A percentile compares a stretch with the other conserved stretches of the same genome.
These are phyloP conservation scores for Cetradonia linearis DNA, from an alignment of 495 filamentous ascomycete genomes.

Conservation along the genomic window DNA sequence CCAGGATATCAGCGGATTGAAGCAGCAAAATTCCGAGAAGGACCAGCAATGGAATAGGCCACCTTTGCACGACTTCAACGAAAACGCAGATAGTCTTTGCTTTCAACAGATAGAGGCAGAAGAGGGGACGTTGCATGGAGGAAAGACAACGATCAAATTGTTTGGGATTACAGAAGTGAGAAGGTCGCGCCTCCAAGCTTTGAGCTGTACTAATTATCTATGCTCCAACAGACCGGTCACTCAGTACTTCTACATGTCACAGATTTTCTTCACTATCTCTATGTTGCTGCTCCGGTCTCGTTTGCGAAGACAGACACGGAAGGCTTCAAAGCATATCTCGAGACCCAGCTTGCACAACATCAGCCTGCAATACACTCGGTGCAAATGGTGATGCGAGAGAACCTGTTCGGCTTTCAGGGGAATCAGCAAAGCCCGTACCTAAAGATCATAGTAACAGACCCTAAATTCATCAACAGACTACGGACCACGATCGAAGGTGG, in stretches of 20 bases:
- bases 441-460: conserved; percentile 84
- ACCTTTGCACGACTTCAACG: conserved; percentile 58
- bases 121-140: conserved; percentile 67
- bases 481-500: conserved; percentile 61
- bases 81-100: conserved; percentile 57
- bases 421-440: conserved; percentile 86
- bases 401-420: conserved; percentile 84
- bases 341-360: conserved; percentile 56
- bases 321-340: conserved; percentile 64
- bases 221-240: conserved; percentile 53
- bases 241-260: conserved; percentile 93
- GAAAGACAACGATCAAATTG: conserved; percentile 66
- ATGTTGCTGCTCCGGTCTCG: conserved; percentile 73
- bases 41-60: conserved; percentile 93
- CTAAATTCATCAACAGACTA: conserved; percentile 64
- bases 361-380: conserved; percentile 60
- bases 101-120: conserved; percentile 97
- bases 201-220: conserved; percentile 12
- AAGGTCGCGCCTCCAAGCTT: conserved; percentile 3
- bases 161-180: conserved; percentile 93
- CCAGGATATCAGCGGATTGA: conserved; percentile 78
- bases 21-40: conserved; percentile 74
- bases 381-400: conserved; percentile 69
- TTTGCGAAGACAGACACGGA: conserved; percentile 71
- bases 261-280: conserved; percentile 93